These are phyloP conservation scores for Aspergillus sp. DNA, from an alignment of 2,329 filamentous ascomycete species.

Conservation along the genomic window DNA sequence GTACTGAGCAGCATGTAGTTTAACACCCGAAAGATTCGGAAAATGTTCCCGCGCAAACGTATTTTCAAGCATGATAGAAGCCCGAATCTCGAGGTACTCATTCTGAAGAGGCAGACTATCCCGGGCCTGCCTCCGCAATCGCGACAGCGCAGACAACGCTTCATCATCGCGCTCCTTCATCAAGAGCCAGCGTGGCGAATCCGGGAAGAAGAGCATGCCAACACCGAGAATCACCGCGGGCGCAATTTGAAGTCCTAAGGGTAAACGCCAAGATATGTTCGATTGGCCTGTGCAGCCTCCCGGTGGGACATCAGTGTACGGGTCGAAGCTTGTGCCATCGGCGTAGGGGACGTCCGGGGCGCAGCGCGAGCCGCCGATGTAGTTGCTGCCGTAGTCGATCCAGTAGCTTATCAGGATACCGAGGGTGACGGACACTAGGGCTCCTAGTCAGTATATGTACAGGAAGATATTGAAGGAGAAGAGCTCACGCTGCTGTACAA, in stretches of 20 bases:
- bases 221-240: constrained; percentile 44
- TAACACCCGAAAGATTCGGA: constrained; percentile 33
- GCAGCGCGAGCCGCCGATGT: constrained; percentile 52
- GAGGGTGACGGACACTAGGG: constrained; percentile 50
- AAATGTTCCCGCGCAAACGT: constrained; percentile 37
- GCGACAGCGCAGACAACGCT: constrained; percentile 51
- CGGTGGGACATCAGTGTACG: constrained; percentile 48
- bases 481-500: constrained; percentile 43
- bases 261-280: constrained; percentile 54
- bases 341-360: constrained; percentile 54
- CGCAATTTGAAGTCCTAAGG: constrained; percentile 53
- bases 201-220: constrained; percentile 57
- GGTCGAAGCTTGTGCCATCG: constrained; percentile 51
- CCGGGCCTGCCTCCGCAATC: constrained; percentile 43
- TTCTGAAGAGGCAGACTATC: constrained; percentile 53
- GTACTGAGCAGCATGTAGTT: constrained; percentile 41
- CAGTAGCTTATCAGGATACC: constrained; percentile 46
- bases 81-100: constrained; percentile 57
- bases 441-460: constrained; percentile 21
- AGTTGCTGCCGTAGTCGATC: constrained; percentile 52
- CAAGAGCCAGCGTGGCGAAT: constrained; percentile 56
- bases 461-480: background rate
- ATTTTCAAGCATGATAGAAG: constrained; percentile 46
- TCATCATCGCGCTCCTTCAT: constrained; percentile 56
- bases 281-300: constrained; percentile 55